Evolutionary conservation across 2,329 filamentous ascomycete genomes (phyloP).

Genomic region (Trichoderma oligosporum): DNA sequence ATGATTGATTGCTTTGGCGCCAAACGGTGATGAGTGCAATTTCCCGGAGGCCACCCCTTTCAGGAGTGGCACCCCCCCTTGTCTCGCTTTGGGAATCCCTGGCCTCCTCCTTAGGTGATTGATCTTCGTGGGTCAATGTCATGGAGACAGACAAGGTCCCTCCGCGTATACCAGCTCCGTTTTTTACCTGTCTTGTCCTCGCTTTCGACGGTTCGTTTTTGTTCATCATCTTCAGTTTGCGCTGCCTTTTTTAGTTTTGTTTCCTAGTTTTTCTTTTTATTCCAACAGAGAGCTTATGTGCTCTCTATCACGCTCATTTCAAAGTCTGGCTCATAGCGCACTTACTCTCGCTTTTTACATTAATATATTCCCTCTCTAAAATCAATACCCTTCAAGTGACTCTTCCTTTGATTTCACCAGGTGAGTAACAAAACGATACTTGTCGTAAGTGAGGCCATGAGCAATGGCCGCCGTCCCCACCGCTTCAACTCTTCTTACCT

Average conservation of each 20-base stretch:
- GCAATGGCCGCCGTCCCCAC: not conserved
- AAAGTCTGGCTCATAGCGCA: conserved; percentile 26
- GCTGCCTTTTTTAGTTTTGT: too few species aligned
- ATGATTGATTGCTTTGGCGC: conserved; percentile 12
- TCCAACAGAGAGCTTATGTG: conserved; percentile 49
- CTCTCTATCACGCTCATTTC: conserved; percentile 57
- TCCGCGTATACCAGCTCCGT: conserved; percentile 10
- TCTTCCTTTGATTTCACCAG: not conserved
- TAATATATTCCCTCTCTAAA: not conserved
- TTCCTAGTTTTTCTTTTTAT: conserved; percentile 36
- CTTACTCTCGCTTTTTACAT: conserved; percentile 17
- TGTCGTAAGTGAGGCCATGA: not conserved
- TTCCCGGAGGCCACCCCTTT: conserved; percentile 16
- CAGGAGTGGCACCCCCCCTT: conserved; percentile 18
- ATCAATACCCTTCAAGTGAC: not conserved
- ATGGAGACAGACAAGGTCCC: conserved; percentile 14
- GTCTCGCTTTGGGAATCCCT: conserved; percentile 16
- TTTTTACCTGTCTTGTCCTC: conserved; percentile 17
- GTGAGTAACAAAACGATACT: conserved; percentile 4
- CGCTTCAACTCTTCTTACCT: not conserved
- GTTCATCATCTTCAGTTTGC: conserved; percentile 29
- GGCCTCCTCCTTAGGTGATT: conserved; percentile 9
- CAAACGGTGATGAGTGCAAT: conserved; percentile 5
- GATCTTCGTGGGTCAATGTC: conserved; percentile 18
- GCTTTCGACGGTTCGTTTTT: conserved; percentile 23